Percentiles rank a stretch among this genome's conserved stretches.
Evolutionary conservation across 1,139 yeast genomes (phyloP).

Genomic region (Fermentozyma sake): DNA sequence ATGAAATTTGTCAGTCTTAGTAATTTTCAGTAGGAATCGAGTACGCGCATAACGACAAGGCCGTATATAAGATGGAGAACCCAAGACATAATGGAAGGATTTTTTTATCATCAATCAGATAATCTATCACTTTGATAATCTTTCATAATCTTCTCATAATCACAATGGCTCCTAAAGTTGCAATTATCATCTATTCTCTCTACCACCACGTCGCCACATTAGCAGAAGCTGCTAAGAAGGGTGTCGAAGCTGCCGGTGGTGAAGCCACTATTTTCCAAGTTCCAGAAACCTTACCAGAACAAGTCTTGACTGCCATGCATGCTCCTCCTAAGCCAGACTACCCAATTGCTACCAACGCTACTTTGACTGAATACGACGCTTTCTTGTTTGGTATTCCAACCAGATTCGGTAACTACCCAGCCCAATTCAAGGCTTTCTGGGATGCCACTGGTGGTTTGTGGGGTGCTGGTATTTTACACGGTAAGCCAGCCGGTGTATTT

Average conservation of each 20-base stretch:
- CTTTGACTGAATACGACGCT: slow-evolving; percentile 32
- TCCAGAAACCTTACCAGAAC: slow-evolving; percentile 30
- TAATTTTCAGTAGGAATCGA: no score
- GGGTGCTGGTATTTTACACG: slow-evolving; percentile 32
- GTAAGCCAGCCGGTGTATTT: slow-evolving; percentile 36
- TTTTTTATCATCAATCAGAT: no score
- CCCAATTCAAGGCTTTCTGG: slow-evolving; percentile 38
- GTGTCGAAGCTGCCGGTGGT: slow-evolving; percentile 37
- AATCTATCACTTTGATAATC: no score
- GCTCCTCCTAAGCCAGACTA: slow-evolving; percentile 31
- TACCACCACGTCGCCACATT: slow-evolving; percentile 34
- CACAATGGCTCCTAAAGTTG: slow-evolving; percentile 30
- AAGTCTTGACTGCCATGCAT: slow-evolving; percentile 24
- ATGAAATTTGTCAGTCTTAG: no score
- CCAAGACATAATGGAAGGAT: no score
- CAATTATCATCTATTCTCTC: slow-evolving; percentile 34
- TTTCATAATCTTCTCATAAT: no score
- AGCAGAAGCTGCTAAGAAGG: slow-evolving; percentile 33
- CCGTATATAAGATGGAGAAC: no score
- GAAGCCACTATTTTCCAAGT: slow-evolving; percentile 34
- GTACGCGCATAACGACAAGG: no score
- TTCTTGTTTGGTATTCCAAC: slow-evolving; percentile 38
- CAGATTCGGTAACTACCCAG: slow-evolving; percentile 35
- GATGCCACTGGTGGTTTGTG: slow-evolving; percentile 38
- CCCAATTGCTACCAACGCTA: slow-evolving; percentile 29